phyloP scores from a whole-genome alignment of 192 early-diverging fungal species.

The Cetraspora pellucida region DNA sequence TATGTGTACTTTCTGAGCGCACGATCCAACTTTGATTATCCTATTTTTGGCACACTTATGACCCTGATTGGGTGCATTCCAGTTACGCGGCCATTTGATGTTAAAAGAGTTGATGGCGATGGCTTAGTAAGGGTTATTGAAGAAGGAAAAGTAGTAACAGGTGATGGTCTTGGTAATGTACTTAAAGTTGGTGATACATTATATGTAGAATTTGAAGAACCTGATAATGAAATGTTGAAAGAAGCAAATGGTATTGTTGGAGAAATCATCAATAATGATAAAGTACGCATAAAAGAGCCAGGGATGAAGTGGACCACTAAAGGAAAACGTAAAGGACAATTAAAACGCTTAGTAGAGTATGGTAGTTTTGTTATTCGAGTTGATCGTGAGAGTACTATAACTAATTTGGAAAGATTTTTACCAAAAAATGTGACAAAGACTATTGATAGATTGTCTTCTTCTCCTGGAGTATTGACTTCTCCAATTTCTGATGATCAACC shows the following conservation, averaged over 20 bases:
- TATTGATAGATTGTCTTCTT: constrained; percentile 23
- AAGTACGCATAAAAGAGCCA: constrained; percentile 40
- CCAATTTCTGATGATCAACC: constrained; percentile 1
- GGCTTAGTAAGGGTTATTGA: constrained; percentile 38
- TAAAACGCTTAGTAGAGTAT: constrained; percentile 36
- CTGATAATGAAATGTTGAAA: constrained; percentile 35
- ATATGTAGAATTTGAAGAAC: constrained; percentile 46
- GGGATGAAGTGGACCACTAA: constrained; percentile 46
- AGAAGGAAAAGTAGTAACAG: constrained; percentile 39
- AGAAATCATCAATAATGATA: constrained; percentile 37
- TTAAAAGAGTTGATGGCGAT: constrained; percentile 35
- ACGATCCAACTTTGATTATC: constrained; percentile 45
- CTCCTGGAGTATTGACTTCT: constrained; percentile 3
- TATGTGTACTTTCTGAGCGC: constrained; percentile 48
- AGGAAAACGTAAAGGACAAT: constrained; percentile 42
- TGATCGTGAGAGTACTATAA: constrained; percentile 47
- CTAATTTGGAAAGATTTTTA: constrained; percentile 32
- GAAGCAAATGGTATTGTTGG: constrained; percentile 40
- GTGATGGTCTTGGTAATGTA: constrained; percentile 39
- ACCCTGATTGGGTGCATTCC: constrained; percentile 46
- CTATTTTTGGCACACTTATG: constrained; percentile 43
- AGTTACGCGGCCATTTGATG: constrained; percentile 47
- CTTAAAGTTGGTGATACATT: constrained; percentile 41
- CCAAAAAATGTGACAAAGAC: constrained; percentile 2
- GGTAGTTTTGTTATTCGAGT: constrained; percentile 46